Conservation (phyloP, 805 yeast species). For the Ogataea pilisensis region DNA sequence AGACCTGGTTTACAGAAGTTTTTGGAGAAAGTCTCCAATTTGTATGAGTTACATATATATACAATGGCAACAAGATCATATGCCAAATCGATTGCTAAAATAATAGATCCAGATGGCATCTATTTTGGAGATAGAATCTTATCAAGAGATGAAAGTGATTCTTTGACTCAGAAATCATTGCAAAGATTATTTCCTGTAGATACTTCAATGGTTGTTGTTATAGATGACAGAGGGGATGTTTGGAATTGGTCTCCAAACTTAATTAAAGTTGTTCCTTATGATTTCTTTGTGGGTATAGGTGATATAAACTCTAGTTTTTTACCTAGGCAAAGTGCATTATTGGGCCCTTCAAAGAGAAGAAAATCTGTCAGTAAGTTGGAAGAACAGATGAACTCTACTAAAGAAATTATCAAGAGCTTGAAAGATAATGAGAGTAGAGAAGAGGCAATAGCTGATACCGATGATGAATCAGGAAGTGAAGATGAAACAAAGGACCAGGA, state of each 20-base stretch:
- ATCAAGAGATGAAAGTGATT: slow-evolving; percentile 93
- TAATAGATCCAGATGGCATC: slow-evolving; percentile 84
- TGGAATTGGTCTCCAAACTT: slow-evolving; percentile 97
- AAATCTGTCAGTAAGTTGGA: slow-evolving; percentile 55
- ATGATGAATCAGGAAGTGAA: slow-evolving; percentile 10
- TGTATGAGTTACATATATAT: slow-evolving; percentile 88
- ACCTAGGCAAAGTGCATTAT: slow-evolving; percentile 63
- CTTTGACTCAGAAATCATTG: slow-evolving; percentile 81
- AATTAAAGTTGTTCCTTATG: slow-evolving; percentile 91
- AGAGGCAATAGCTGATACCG: slow-evolving; percentile 13
- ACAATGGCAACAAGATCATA: slow-evolving; percentile 98
- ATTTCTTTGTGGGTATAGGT: slow-evolving; percentile 94
- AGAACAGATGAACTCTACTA: slow-evolving; percentile 33
- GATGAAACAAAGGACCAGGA: slow-evolving; percentile 21
- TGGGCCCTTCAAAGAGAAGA: slow-evolving; percentile 62
- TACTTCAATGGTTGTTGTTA: slow-evolving; percentile 92
- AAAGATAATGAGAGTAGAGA: slow-evolving; percentile 5
- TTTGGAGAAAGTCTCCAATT: slow-evolving; percentile 54
- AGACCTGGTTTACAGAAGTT: slow-evolving; percentile 84
- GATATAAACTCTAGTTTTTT: slow-evolving; percentile 91
- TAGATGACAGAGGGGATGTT: slow-evolving; percentile 97
- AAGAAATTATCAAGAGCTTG: slow-evolving; percentile 6
- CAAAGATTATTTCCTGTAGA: slow-evolving; percentile 91
- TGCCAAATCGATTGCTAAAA: slow-evolving; percentile 82
- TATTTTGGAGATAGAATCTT: slow-evolving; percentile 89